Conservation (phyloP, 352 stramenopile species). For the Elongisporangium anandrum region DNA sequence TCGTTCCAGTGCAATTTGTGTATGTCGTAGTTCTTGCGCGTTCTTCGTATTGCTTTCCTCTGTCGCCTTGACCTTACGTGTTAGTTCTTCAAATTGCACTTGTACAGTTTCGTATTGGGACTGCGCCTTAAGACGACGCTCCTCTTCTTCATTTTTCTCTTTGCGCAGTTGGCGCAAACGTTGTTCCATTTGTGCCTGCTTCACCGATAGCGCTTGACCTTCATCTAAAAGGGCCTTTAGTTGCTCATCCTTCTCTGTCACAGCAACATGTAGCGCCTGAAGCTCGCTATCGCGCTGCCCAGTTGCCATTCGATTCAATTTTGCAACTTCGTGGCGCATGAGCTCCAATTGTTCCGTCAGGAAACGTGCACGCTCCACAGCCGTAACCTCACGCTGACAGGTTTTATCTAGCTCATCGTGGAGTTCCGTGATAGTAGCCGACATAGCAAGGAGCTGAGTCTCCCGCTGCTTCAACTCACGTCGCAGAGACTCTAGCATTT, state of each 20-base stretch:
- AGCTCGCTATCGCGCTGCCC: constrained; percentile 41
- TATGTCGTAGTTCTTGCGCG: constrained; percentile 27
- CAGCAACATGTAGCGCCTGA: constrained; percentile 49
- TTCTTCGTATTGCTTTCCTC: constrained; percentile 53
- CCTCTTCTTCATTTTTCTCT: constrained; percentile 77
- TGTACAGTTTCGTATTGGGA: constrained; percentile 43
- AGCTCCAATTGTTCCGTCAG: constrained; percentile 64
- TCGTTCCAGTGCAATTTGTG: constrained; percentile 15
- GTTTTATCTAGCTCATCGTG: constrained; percentile 77
- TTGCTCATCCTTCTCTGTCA: constrained; percentile 73
- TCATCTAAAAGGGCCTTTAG: constrained; percentile 65
- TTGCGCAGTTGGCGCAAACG: constrained; percentile 61
- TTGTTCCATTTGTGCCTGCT: constrained; percentile 71
- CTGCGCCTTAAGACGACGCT: constrained; percentile 46
- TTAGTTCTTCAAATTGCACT: constrained; percentile 43
- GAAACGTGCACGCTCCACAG: constrained; percentile 54
- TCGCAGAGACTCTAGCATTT: constrained; percentile 18
- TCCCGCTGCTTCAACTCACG: constrained; percentile 49
- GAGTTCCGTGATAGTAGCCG: constrained; percentile 56
- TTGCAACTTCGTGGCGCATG: constrained; percentile 51
- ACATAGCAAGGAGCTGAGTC: constrained; percentile 63
- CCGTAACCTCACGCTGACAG: constrained; percentile 54
- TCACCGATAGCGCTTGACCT: constrained; percentile 70
- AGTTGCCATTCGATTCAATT: constrained; percentile 40
- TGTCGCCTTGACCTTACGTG: constrained; percentile 31